A percentile compares a stretch with the other conserved stretches of the same genome.
phyloP scores from a whole-genome alignment of 2,329 filamentous ascomycete species.

The Xylariaceae sp. region DNA sequence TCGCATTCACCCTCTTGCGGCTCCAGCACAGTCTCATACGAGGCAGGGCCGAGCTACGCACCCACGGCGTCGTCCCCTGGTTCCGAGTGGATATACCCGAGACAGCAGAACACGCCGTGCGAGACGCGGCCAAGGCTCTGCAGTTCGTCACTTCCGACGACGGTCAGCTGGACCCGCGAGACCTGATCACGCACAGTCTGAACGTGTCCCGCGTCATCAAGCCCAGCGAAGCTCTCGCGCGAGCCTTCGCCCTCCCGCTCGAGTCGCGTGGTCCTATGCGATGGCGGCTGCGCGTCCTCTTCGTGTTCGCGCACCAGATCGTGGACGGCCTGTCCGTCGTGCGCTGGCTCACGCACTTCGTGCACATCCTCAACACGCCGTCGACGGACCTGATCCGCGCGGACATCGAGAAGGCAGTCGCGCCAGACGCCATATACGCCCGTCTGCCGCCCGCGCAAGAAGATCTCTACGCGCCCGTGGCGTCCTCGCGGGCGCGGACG shows the following conservation, averaged over 20 bases:
- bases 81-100: constrained; percentile 12
- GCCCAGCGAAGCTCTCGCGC: constrained; percentile 15
- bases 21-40: constrained; percentile 17
- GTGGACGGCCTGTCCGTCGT: constrained; percentile 19
- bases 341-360: constrained; percentile 19
- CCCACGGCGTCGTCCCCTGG: constrained; percentile 14
- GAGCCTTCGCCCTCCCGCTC: constrained; percentile 17
- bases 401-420: constrained; percentile 10
- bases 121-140: constrained; percentile 9
- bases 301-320: constrained; percentile 23
- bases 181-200: constrained; percentile 19
- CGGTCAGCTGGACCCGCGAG: constrained; percentile 8
- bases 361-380: constrained; percentile 19
- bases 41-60: constrained; percentile 11
- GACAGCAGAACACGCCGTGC: constrained; percentile 10
- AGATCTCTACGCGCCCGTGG: constrained; percentile 20
- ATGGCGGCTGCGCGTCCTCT: constrained; percentile 15
- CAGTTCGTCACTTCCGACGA: constrained; percentile 7
- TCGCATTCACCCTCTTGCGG: constrained; percentile 21
- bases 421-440: constrained; percentile 9
- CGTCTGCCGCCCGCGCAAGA: constrained; percentile 22
- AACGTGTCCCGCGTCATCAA: constrained; percentile 20
- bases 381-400: constrained; percentile 11
- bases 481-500: constrained; percentile 15
- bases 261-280: constrained; percentile 4